Evolutionary conservation across 345 rosid genomes (phyloP), one percentile per base, ranked within the genome.

Genomic region (Populus tremula): DNA sequence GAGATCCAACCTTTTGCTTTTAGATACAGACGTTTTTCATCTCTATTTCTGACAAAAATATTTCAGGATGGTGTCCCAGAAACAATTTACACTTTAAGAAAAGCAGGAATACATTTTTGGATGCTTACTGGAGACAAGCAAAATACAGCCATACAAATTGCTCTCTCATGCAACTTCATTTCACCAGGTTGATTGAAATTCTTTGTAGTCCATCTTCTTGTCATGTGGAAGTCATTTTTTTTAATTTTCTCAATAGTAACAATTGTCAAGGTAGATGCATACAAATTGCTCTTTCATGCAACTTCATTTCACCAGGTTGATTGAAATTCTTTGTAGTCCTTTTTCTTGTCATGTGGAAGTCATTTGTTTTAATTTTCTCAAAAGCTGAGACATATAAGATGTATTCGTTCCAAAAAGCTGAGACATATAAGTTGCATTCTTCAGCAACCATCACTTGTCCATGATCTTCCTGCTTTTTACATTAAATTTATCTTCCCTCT

Each of bases 81-180:
- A 90, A 90, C 99, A 80, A 93, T 93, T 68, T 92, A 91, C 78
- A 85, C 95, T 41, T 95, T 94, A 69, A 88, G 99, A 82, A 93
- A 92, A 87, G 98, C 97, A 35, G 98, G 99, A 76, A 93, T 93
- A 78, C 90, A 93, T 84, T 96, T 96, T 86, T 96, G 98, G 99
- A 96, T 96, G 99, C 88, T 96, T 81, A 93, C 99, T 1, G 99
- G 99, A 70, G 98, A 96, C 84, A 92, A 92, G 90, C 99, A 92
- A 87, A 89, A 87, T 80, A 96, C 99, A 38, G 99, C 99, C 71
- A 89, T 96, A 74, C 99, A 96, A 88, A 96, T 96, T 82, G 99
- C 98, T 77, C 96, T 92, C 84, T 93, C 98, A 47, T 96, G 98
- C 90, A 93, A 92, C 86, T 93, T 96, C 80, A 88, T 96, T 81